Percentiles rank a stretch among this genome's conserved stretches.
Conservation (phyloP, 768 basidiomycete genomes). For the Phaffia australis region DNA sequence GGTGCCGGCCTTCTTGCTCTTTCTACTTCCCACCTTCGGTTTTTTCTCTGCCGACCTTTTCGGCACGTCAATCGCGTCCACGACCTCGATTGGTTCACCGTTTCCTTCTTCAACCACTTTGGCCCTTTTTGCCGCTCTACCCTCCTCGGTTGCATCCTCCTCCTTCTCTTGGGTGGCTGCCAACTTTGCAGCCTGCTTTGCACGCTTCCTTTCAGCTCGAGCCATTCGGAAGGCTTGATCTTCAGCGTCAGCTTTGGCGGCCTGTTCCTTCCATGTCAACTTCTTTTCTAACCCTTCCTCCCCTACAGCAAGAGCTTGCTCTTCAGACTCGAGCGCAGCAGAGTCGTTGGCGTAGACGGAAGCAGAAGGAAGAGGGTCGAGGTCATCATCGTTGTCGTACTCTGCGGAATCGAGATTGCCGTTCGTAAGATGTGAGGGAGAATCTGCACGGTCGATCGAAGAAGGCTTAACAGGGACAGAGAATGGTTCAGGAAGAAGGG, state of each 20-base stretch:
- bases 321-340: background rate
- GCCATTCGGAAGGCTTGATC: too few species aligned
- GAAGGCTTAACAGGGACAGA: slow-evolving; percentile 14
- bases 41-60: too few species aligned
- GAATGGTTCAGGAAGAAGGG: slow-evolving; percentile 21
- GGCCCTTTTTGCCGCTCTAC: background rate
- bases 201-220: slow-evolving; percentile 1
- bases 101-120: background rate
- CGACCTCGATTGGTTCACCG: too few species aligned
- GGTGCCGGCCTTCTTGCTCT: too few species aligned
- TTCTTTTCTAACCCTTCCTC: background rate
- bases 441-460: background rate
- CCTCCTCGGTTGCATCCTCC: background rate
- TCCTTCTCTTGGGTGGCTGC: background rate
- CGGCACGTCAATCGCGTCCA: too few species aligned
- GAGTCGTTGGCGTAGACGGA: background rate
- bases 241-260: too few species aligned
- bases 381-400: background rate
- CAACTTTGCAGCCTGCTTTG: background rate
- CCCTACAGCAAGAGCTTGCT: background rate
- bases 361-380: background rate
- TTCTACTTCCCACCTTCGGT: too few species aligned
- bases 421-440: background rate
- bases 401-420: background rate
- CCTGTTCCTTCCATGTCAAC: background rate